Percentiles rank a stretch among this genome's conserved stretches.
Conservation (phyloP, 2,329 filamentous ascomycete species). For the Exophiala oligosperma region DNA sequence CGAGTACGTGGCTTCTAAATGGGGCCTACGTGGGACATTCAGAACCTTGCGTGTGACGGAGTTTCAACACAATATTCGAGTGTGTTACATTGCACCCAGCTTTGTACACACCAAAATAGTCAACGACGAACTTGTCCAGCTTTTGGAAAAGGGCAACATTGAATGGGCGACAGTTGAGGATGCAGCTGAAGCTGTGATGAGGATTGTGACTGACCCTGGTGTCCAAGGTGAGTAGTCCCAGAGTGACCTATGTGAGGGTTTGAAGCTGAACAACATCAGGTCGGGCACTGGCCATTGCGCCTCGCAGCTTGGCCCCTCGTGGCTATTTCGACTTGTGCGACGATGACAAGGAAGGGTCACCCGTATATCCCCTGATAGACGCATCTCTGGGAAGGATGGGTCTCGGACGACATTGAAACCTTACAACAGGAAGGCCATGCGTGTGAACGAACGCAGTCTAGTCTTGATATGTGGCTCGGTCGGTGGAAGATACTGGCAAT, state of each 20-base stretch:
- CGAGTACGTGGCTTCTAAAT: slow-evolving; percentile 41
- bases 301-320: slow-evolving; percentile 33
- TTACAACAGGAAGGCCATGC: too few relatives aligned
- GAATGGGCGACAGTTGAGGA: slow-evolving; percentile 24
- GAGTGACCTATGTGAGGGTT: not conserved
- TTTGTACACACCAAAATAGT: slow-evolving; percentile 38
- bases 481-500: not conserved
- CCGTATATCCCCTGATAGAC: too few relatives aligned
- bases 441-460: not conserved
- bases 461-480: not conserved
- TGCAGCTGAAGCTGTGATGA: slow-evolving; percentile 15
- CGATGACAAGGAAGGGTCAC: slow-evolving; percentile 31
- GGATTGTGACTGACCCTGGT: slow-evolving; percentile 17
- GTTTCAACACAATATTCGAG: slow-evolving; percentile 40
- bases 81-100: slow-evolving; percentile 42
- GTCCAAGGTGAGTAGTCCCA: not conserved
- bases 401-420: not conserved
- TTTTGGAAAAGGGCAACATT: slow-evolving; percentile 22
- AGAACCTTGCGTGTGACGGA: slow-evolving; percentile 35
- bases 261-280: slow-evolving; percentile 5
- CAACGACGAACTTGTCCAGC: slow-evolving; percentile 30
- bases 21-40: slow-evolving; percentile 41
- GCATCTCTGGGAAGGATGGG: not conserved
- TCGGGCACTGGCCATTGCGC: slow-evolving; percentile 35
- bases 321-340: slow-evolving; percentile 40